Base-by-base conservation (phyloP, 164 flowering plant genomes). In the grape (Vitis vinifera) region DNA sequence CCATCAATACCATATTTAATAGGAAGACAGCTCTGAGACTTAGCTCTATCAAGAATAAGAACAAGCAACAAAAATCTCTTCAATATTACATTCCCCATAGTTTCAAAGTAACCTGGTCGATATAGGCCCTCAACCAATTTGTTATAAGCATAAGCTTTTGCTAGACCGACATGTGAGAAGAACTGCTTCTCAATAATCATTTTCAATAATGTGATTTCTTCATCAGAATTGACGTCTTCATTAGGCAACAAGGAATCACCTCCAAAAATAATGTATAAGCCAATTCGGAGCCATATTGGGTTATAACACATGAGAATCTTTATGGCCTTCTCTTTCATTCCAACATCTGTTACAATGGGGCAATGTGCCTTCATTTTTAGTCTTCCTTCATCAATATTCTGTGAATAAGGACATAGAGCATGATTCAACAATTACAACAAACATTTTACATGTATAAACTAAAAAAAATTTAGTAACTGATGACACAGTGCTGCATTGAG, bases 381-480 rank as follows among this genome's bases (percentile, higher is more conserved):
- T 73, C 99, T 88, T 59, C 99, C 97, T 11, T 93, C 94, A 76
- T 96, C 98, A 71, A 93, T 89, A 72, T 76, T 93, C 99, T 95
- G 88, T 14, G 63, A 72, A 62, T 14, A 59, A 59, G 13, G 53
- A 65, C 17, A 71, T 48, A 13, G 5, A 55, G 8, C 64, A 37
- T 27, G 37, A 56, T 47, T 27, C 19, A 50, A 23, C 44, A 58
- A 58, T 7, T 29, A n/a, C 52, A 19, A 51, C 9, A 57, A 27
- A 8, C 3, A 47, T 13, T 23, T 17, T 59, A 51, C 44, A 13
- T 9, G 19, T 16, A 37, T 27, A 17, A 19, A 55, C 17, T 9
- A 16, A 47, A 44, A n/a, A 37, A 37, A 23, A 23, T 0, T 23
- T 37, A 37, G 7, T 37, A 37, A 37, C 4, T 37, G 5, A 37